These are phyloP conservation scores for Clitoria ternatea DNA, from an alignment of 306 rosid species.

Conservation along the genomic window DNA sequence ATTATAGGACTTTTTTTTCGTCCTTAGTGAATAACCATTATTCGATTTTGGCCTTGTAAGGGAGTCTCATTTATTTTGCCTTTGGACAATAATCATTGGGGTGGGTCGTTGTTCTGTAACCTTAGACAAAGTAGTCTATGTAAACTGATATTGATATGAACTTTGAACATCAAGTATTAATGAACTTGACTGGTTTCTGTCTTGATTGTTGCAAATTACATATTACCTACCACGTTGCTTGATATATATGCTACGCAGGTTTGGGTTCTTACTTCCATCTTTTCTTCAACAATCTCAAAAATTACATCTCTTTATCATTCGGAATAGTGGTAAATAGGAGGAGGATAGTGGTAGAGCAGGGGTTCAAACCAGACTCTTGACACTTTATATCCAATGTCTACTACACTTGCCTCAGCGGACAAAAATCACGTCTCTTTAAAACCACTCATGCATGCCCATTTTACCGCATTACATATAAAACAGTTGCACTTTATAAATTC, in stretches of 20 bases:
- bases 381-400: too few relatives aligned
- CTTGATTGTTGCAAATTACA: background rate
- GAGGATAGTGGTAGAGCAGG: too few relatives aligned
- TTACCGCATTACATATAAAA: background rate
- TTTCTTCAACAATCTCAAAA: background rate
- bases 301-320: too few relatives aligned
- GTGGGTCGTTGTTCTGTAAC: slow-evolving; percentile 21
- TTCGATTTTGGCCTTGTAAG: slow-evolving; percentile 29
- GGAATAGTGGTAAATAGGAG: too few relatives aligned
- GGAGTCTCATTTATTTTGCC: slow-evolving; percentile 4
- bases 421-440: background rate
- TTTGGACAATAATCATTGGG: slow-evolving; percentile 13
- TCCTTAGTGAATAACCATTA: background rate
- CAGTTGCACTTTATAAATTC: background rate
- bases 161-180: background rate
- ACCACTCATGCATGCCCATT: background rate
- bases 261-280: background rate
- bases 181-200: background rate
- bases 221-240: background rate
- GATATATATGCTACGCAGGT: background rate
- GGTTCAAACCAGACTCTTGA: too few relatives aligned
- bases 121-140: slow-evolving; percentile 5
- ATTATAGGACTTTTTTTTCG: background rate
- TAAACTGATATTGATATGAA: slow-evolving; percentile 8
- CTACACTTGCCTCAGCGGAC: too few relatives aligned